Conservation (phyloP, 768 basidiomycete species). For the Pleurotus tuber-regium region DNA sequence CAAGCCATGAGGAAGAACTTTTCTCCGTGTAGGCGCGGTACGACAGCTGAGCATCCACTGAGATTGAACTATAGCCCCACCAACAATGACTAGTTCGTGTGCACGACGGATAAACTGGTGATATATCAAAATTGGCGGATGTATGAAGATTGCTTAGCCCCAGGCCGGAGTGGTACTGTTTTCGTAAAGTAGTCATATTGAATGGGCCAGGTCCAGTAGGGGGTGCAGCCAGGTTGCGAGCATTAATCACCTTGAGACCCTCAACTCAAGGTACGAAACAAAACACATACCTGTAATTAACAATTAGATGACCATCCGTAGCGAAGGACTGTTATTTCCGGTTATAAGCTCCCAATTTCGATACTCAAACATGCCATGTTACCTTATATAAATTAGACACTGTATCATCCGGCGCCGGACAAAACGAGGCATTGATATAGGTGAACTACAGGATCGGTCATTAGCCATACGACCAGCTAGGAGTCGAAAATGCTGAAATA, state of each 20-base stretch:
- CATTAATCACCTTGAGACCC: conserved; percentile 3
- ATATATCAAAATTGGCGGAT: too few species aligned
- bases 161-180: conserved; percentile 42
- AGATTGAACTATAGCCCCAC: too few species aligned
- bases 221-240: conserved; percentile 46
- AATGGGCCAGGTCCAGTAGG: conserved; percentile 54
- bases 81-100: too few species aligned
- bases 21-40: too few species aligned
- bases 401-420: conserved; percentile 80
- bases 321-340: conserved; percentile 62
- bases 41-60: too few species aligned
- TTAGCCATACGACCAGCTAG: conserved; percentile 18
- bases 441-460: conserved; percentile 49
- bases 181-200: not conserved
- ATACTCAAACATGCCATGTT: not conserved
- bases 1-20: too few species aligned
- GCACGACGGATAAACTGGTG: not conserved
- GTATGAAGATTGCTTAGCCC: conserved; percentile 30
- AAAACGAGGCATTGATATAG: conserved; percentile 70
- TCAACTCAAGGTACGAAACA: not conserved
- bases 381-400: conserved; percentile 79
- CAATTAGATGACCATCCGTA: conserved; percentile 86
- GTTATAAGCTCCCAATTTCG: not conserved
- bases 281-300: conserved; percentile 76
- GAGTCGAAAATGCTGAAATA: conserved; percentile 32